Conservation (phyloP, 352 stramenopile species). For the Nothophytophthora sp. region DNA sequence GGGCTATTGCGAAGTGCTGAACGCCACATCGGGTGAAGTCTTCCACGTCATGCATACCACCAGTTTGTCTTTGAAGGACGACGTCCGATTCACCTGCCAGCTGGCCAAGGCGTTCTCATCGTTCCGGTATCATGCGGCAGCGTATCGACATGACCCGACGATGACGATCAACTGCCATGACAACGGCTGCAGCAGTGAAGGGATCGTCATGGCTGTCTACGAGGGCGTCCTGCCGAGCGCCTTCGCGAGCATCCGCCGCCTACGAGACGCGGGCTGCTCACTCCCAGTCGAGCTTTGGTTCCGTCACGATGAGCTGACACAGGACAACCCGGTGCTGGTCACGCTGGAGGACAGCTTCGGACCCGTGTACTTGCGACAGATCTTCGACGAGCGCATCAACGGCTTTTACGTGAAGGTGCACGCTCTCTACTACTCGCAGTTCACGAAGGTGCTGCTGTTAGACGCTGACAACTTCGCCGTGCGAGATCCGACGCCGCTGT, state of each 20-base stretch:
- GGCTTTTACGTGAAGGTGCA: constrained; percentile 87
- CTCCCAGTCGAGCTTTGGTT: constrained; percentile 88
- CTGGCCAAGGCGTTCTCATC: constrained; percentile 87
- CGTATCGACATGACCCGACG: constrained; percentile 65
- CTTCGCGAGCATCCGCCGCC: constrained; percentile 79
- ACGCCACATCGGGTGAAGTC: constrained; percentile 77
- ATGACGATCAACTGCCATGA: constrained; percentile 45
- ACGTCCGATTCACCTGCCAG: constrained; percentile 77
- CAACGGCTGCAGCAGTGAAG: constrained; percentile 72
- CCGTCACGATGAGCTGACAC: constrained; percentile 82
- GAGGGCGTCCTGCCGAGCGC: constrained; percentile 75
- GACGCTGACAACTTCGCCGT: constrained; percentile 83
- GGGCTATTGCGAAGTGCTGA: constrained; percentile 84
- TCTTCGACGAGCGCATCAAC: constrained; percentile 73
- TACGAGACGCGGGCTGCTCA: constrained; percentile 75
- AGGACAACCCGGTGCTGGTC: constrained; percentile 80
- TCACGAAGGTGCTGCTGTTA: constrained; percentile 82
- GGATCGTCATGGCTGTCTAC: constrained; percentile 87
- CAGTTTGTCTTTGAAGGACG: constrained; percentile 70
- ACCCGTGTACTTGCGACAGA: constrained; percentile 80
- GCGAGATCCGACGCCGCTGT: constrained; percentile 85
- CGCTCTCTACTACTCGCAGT: constrained; percentile 86
- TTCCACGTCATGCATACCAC: constrained; percentile 84
- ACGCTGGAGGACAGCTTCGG: constrained; percentile 61
- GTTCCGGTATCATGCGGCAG: constrained; percentile 66